Base-by-base conservation (phyloP, 176 grass and related monocot species). In the Elymus sibiricus region DNA sequence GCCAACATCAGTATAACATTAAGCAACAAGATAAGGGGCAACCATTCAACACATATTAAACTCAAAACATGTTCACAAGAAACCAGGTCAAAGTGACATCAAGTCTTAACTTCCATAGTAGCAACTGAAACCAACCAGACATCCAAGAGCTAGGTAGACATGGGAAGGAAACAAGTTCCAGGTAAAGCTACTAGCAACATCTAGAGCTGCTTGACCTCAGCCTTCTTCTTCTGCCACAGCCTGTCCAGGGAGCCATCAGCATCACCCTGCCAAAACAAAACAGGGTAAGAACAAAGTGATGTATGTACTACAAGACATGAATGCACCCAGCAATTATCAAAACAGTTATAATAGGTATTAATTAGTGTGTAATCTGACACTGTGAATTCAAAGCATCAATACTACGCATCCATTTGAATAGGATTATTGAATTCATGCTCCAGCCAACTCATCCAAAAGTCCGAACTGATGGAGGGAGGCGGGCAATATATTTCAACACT, bases 221-320 rank as follows among this genome's bases (percentile, higher is more conserved):
- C 83, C 87, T 91, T 91, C 88, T 86, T 92, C 90, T 92, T 93
- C 58, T 85, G 79, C 94, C 94, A 97, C 71, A 97, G 90, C 94
- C 94, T 94, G 73, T 97, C 94, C 31, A 97, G 70, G 5, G 94
- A 91, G 39, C 94, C 47, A 67, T 97, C 94, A 9, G 92, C 94
- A 49, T 94, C 92, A 74, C 92, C 94, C 94, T 97, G 83, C 22
- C 25, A 67, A 51, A 22, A 71, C 6, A 42, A 43, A 76, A 77
- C 22, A 13, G 6, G 0, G 19, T 58, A n/a, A 58, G 55, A 22
- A 16, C 6, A 5, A 6, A 19, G 49, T 19, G 17, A 53, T 53
- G 49, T 1, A 53, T 19, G 2, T 19, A 17, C 7, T 19, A 53
- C 49, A 53, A 53, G 49, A 53, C 49, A 53, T 19, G 6, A 53